phyloP scores from a whole-genome alignment of 2,329 filamentous ascomycete genomes.

The Aspergillus sp. region DNA sequence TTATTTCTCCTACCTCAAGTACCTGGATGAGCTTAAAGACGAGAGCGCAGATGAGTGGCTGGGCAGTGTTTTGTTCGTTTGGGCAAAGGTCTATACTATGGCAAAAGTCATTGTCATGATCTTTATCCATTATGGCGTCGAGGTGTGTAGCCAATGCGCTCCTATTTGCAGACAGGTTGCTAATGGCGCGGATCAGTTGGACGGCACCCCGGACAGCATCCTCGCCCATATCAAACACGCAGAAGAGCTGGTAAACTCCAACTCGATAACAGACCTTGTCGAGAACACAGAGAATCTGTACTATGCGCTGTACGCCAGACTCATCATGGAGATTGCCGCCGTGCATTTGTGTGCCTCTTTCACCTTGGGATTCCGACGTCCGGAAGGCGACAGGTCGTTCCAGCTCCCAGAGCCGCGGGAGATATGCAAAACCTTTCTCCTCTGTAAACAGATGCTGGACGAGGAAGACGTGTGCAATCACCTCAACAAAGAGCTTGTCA shows the following conservation, averaged over 20 bases:
- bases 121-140: conserved; percentile 38
- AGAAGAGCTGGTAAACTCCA: conserved; percentile 34
- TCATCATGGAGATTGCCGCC: conserved; percentile 43
- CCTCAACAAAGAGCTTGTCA: conserved; percentile 33
- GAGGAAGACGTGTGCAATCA: conserved; percentile 31
- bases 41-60: conserved; percentile 31
- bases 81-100: conserved; percentile 39
- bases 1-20: conserved; percentile 17
- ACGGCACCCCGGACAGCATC: conserved; percentile 34
- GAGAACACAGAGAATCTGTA: conserved; percentile 42
- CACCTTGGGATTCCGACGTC: conserved; percentile 28
- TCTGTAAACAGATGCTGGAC: conserved; percentile 40
- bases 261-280: conserved; percentile 36
- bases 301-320: conserved; percentile 41
- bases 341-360: conserved; percentile 42
- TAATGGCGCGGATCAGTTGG: conserved; percentile 32
- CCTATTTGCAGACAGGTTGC: background rate
- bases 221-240: conserved; percentile 36
- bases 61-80: conserved; percentile 35
- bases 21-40: conserved; percentile 24
- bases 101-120: conserved; percentile 41
- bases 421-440: conserved; percentile 38
- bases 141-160: conserved; percentile 30
- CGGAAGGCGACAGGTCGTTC: conserved; percentile 22
- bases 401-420: conserved; percentile 41